phyloP scores from a whole-genome alignment of 257 asterid genomes.

The Lycium barbarum region DNA sequence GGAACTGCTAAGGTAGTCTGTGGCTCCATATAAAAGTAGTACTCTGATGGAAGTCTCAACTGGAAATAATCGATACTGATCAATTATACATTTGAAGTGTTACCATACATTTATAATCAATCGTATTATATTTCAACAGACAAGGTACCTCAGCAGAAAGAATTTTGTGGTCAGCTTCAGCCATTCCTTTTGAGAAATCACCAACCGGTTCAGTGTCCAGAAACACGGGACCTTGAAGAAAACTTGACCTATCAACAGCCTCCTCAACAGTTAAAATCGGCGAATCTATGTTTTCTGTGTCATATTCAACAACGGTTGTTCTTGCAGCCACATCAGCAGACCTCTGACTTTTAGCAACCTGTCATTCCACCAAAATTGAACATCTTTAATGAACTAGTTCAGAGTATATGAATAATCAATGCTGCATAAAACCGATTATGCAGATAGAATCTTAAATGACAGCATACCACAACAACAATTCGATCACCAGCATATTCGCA shows the following conservation, averaged over 20 bases:
- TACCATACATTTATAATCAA: neutral
- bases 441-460: neutral
- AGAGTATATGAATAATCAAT: neutral
- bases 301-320: slow-evolving; percentile 57
- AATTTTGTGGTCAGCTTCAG: slow-evolving; percentile 74
- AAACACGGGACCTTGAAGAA: slow-evolving; percentile 54
- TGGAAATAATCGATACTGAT: slow-evolving; percentile 37
- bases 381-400: neutral
- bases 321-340: slow-evolving; percentile 62
- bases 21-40: slow-evolving; percentile 76
- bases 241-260: slow-evolving; percentile 64
- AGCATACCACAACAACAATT: slow-evolving; percentile 70
- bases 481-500: slow-evolving; percentile 66
- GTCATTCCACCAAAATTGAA: neutral
- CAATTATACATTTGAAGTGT: neutral
- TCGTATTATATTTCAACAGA: neutral
- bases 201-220: slow-evolving; percentile 53
- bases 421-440: neutral
- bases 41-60: slow-evolving; percentile 69
- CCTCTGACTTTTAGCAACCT: slow-evolving; percentile 71
- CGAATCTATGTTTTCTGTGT: slow-evolving; percentile 52
- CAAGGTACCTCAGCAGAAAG: slow-evolving; percentile 60
- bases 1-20: slow-evolving; percentile 79
- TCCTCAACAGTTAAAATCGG: slow-evolving; percentile 77
- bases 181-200: slow-evolving; percentile 74